Evolutionary conservation across 2,329 filamentous ascomycete genomes (phyloP), one percentile per base, ranked within the genome.

Genomic region (Bipolaris oryzae): DNA sequence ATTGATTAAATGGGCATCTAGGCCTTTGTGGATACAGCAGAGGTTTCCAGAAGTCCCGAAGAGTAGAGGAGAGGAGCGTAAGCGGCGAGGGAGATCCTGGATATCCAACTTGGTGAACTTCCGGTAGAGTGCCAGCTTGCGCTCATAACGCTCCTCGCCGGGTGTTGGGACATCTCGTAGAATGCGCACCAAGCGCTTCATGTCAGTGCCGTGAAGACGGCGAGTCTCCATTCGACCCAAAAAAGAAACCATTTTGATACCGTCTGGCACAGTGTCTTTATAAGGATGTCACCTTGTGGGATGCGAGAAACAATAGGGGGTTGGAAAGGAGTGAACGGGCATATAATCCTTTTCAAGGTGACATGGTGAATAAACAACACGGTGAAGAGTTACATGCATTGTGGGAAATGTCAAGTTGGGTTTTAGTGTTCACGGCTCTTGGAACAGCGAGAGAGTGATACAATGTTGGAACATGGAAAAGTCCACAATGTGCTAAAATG

Each of bases 11-110:
- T 61, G 18, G 3, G 43, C 25, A 31, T 71, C 55, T 1, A 74
- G 62, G 9, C 57, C 60, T 16, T 64, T 66, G 57, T 75, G 72
- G 2, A 55, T 45, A 16, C 41, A 37, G 55, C 73, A 75, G 1
- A 75, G 59, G 16, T 25, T 52, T 1, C 34, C 6, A 18, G 55
- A 60, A 25, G 52, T 33, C 11, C 46, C 38, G 7, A 60, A 57
- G 2, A 57, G 55, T 16, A 64, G 47, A n/a, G 60, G 47, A n/a
- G 62, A 58, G 4, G 58, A 59, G 42, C 61, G 67, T 5, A 74
- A 56, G 16, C 62, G 58, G 33, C 58, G 49, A 3, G 72, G 71
- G 3, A 74, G 63, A 1, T 53, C 42, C 15, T 60, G 53, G 56
- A 71, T 73, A 2, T 34, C 42, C 10, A 51, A 31, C 50, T 64